These are phyloP conservation scores for Conoideocrella luteorostrata DNA, from an alignment of 2,329 filamentous ascomycete species.

Conservation along the genomic window DNA sequence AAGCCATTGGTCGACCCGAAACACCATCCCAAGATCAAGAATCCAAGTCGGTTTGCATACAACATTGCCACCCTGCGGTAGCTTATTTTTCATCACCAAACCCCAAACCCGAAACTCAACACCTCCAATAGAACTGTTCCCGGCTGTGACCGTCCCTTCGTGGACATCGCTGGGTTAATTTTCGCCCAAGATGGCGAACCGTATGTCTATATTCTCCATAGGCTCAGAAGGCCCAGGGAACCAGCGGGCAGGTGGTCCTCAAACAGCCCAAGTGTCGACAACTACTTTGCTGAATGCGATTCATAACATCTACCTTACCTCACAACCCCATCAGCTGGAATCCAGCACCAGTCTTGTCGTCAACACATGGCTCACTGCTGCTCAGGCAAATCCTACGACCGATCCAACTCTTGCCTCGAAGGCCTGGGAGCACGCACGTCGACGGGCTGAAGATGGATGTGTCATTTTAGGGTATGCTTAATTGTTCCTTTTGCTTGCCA, in stretches of 20 bases:
- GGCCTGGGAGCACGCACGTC: constrained; percentile 93
- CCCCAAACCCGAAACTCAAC: neutral
- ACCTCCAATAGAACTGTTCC: neutral
- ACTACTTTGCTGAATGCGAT: constrained; percentile 88
- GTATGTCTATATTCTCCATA: constrained; percentile 65
- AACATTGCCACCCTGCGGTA: neutral
- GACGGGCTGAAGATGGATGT: constrained; percentile 91
- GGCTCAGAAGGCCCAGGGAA: constrained; percentile 56
- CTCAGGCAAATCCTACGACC: constrained; percentile 64
- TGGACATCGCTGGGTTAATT: constrained; percentile 23
- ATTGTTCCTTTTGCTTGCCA: neutral
- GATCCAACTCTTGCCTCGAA: constrained; percentile 71
- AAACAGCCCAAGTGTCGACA: constrained; percentile 78
- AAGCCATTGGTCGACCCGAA: neutral
- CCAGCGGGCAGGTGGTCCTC: constrained; percentile 53
- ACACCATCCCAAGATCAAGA: too few relatives aligned
- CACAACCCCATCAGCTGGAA: constrained; percentile 79
- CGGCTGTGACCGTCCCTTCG: constrained; percentile 32
- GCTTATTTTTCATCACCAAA: neutral
- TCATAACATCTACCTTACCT: constrained; percentile 80
- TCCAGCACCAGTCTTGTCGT: constrained; percentile 86
- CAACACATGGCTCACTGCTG: constrained; percentile 88
- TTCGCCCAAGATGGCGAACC: constrained; percentile 47
- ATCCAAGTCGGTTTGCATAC: too few relatives aligned
- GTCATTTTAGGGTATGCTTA: constrained; percentile 75